A percentile compares a stretch with the other conserved stretches of the same genome.
Conservation (phyloP, 1,139 yeast species). For the Geotrichum carabidarum region DNA sequence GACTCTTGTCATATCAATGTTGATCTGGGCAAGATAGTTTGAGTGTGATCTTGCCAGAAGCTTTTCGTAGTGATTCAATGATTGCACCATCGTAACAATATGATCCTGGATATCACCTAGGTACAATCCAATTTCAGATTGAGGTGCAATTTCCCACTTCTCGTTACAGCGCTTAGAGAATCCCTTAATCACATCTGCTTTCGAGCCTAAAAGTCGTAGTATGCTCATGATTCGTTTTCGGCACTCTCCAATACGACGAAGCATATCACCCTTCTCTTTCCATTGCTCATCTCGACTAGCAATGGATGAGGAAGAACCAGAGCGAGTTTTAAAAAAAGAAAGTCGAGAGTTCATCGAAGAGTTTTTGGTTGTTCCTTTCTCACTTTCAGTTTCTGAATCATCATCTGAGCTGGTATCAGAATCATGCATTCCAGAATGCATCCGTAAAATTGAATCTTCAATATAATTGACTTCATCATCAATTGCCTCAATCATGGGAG, state of each 20-base stretch:
- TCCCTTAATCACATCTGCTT: constrained; percentile 94
- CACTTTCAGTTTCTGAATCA: constrained; percentile 5
- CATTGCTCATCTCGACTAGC: constrained; percentile 38
- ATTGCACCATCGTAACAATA: constrained; percentile 86
- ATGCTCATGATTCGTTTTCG: constrained; percentile 92
- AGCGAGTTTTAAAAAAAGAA: not conserved
- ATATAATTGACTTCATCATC: constrained; percentile 86
- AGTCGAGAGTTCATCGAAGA: not conserved
- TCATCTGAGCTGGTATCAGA: constrained; percentile 3
- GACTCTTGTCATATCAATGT: constrained; percentile 95
- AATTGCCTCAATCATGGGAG: constrained; percentile 89
- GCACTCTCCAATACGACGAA: constrained; percentile 89
- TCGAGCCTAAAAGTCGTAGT: constrained; percentile 74
- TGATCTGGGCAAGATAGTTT: constrained; percentile 91
- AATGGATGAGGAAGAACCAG: constrained; percentile 7
- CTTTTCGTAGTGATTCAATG: constrained; percentile 89
- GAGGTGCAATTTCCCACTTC: constrained; percentile 68
- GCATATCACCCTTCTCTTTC: constrained; percentile 91
- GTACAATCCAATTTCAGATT: constrained; percentile 80
- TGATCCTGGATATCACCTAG: constrained; percentile 88
- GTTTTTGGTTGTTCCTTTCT: not conserved
- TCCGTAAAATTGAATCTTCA: constrained; percentile 80
- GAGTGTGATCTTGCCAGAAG: constrained; percentile 88
- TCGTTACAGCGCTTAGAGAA: constrained; percentile 88
- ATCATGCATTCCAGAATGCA: constrained; percentile 67